phyloP scores from a whole-genome alignment of 2,329 filamentous ascomycete genomes.

The Neofusicoccum umdonicola region DNA sequence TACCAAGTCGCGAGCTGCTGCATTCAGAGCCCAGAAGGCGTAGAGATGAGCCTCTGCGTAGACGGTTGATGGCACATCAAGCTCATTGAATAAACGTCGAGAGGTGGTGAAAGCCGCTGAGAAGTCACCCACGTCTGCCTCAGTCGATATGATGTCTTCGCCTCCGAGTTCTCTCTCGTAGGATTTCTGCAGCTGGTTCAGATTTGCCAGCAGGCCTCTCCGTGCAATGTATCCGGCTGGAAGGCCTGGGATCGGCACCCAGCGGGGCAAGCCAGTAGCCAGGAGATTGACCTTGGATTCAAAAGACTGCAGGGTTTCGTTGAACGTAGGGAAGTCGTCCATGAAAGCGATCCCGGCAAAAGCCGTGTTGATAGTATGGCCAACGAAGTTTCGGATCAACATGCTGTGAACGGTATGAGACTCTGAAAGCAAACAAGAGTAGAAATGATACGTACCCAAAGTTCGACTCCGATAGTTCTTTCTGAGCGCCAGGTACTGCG shows the following conservation, averaged over 20 bases:
- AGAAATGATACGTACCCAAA: constrained; percentile 35
- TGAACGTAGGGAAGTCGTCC: constrained; percentile 51
- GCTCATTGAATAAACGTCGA: constrained; percentile 16
- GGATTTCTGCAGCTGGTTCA: constrained; percentile 29
- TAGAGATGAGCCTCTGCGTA: constrained; percentile 42
- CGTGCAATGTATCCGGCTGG: constrained; percentile 46
- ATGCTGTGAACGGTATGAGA: constrained; percentile 24
- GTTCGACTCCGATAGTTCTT: constrained; percentile 50
- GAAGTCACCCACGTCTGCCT: constrained; percentile 34
- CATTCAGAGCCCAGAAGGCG: constrained; percentile 56
- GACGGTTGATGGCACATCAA: constrained; percentile 23
- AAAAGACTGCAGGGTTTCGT: constrained; percentile 56
- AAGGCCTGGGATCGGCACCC: constrained; percentile 53
- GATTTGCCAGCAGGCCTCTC: constrained; percentile 24
- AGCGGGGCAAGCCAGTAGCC: constrained; percentile 55
- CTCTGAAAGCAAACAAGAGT: constrained; percentile 35
- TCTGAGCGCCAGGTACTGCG: constrained; percentile 39
- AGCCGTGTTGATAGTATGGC: constrained; percentile 48
- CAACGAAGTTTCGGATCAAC: constrained; percentile 58
- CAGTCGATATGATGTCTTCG: constrained; percentile 26
- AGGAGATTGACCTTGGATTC: constrained; percentile 56
- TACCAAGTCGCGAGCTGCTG: constrained; percentile 45
- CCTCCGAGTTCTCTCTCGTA: constrained; percentile 32
- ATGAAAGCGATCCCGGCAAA: constrained; percentile 54
- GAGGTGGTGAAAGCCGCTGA: constrained; percentile 31